Base-by-base conservation (phyloP, 2,329 filamentous ascomycete genomes). In the Dryadomyces quercivorus region DNA sequence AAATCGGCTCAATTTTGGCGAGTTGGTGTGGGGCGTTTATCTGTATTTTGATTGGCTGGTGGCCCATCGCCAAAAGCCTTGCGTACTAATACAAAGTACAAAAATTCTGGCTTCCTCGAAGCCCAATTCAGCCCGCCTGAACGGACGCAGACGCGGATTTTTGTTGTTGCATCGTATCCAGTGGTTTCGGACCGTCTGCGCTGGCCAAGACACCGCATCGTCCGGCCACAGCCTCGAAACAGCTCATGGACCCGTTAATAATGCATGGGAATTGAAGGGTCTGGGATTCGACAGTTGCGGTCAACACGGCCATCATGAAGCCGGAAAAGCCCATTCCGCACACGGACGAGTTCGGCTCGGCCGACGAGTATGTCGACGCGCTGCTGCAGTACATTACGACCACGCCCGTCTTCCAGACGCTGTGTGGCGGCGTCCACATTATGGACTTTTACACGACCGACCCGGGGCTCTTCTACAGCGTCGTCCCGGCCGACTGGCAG, bases 391-490 rank as follows among this genome's bases (percentile, higher is more conserved):
- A 97, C 63, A 80, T 84, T 1, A 82, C 82, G 6, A 82, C 81
- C 2, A 87, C 86, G 48, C 79, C 84, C 53, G 75, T 89, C 1
- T 90, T 96, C 61, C 86, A 88, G 60, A 88, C 88, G 26, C 76
- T 98, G n/a, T 95, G 90, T 65, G 93, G 93, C 53, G 91, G 92
- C n/a, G 88, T 97, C 1, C 93, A 98, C 65, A 91, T 98, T 59
- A 77, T 97, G 55, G 93, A 98, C 67, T 97, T 98, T 70, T 89
- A 96, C 71, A 96, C 90, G 2, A 81, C 82, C 45, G 81, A 89
- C 50, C 88, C 89, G 5, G 86, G 89, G 59, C 76, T 96, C 0
- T 98, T 95, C 66, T 80, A 85, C 52, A 75, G 78, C 1, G 78
- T 92, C 1, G 69, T 98, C 1, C 88, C 90, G 0, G 66, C 77